A percentile compares a stretch with the other conserved stretches of the same genome.
These are phyloP conservation scores for Fusarium sp. DNA, from an alignment of 2,329 filamentous ascomycete species.

Conservation along the genomic window DNA sequence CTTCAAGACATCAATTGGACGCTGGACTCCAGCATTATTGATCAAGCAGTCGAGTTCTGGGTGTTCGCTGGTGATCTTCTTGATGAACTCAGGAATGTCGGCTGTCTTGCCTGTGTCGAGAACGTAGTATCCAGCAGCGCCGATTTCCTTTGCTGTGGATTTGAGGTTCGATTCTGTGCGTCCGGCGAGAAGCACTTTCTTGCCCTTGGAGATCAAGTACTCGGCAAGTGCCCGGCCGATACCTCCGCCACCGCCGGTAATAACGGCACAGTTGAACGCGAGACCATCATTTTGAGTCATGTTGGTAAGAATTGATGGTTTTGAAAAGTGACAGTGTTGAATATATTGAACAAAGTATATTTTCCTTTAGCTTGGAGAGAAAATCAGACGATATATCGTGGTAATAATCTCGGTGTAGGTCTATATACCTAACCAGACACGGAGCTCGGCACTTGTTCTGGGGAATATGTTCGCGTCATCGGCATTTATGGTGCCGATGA, in stretches of 20 bases:
- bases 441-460: constrained; percentile 8
- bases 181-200: constrained; percentile 67
- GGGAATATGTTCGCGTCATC: constrained; percentile 19
- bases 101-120: constrained; percentile 64
- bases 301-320: fast-evolving
- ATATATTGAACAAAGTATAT: no score
- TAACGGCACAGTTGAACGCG: constrained; percentile 61
- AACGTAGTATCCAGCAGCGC: constrained; percentile 65
- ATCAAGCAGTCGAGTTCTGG: constrained; percentile 68
- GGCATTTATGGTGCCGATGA: not conserved
- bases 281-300: constrained; percentile 42
- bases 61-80: constrained; percentile 63
- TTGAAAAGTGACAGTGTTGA: no score
- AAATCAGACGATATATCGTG: not conserved
- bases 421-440: not conserved
- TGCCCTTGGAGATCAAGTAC: constrained; percentile 62
- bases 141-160: constrained; percentile 60
- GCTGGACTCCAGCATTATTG: constrained; percentile 73
- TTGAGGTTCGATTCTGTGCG: constrained; percentile 69
- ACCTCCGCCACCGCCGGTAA: constrained; percentile 67
- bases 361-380: not conserved
- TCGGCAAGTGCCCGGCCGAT: constrained; percentile 66
- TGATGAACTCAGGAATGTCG: constrained; percentile 62
- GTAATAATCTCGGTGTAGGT: not conserved
- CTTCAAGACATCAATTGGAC: constrained; percentile 63